These are phyloP conservation scores for Trichoderma atroviride DNA, from an alignment of 2,329 filamentous ascomycete genomes.

Conservation along the genomic window DNA sequence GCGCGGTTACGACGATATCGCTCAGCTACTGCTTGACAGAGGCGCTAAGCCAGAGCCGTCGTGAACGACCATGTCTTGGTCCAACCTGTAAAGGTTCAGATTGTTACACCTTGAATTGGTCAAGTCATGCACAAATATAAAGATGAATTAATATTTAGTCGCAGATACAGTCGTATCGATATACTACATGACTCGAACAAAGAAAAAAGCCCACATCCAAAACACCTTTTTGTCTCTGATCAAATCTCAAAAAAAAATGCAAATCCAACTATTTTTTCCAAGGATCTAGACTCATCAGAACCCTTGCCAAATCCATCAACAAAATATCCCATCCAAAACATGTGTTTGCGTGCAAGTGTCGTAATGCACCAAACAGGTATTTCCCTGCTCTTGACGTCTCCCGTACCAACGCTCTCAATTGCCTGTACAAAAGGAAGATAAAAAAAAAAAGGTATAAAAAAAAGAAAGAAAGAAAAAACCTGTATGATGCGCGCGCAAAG, in stretches of 20 bases:
- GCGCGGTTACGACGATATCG: too few relatives aligned
- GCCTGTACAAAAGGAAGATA: constrained; percentile 19
- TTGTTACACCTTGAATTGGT: background rate
- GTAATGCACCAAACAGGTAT: constrained; percentile 18
- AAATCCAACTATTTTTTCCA: background rate
- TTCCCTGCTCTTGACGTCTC: background rate
- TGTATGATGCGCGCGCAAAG: background rate
- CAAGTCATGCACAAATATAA: background rate
- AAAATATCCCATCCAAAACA: background rate
- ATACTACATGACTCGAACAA: background rate
- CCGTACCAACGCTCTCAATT: background rate
- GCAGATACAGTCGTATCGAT: background rate
- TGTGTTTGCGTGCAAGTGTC: constrained; percentile 11
- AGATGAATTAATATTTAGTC: background rate
- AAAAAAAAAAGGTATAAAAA: background rate
- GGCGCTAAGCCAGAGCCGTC: too few relatives aligned
- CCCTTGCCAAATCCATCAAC: background rate
- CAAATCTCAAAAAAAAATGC: background rate
- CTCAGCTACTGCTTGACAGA: too few relatives aligned
- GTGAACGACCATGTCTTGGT: too few relatives aligned
- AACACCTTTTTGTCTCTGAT: background rate
- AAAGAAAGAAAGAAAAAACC: background rate
- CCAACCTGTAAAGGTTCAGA: background rate
- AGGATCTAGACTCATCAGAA: background rate
- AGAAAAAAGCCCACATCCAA: background rate